Conservation (phyloP, 2,329 filamentous ascomycete species). For the Helminthosporium solani region DNA sequence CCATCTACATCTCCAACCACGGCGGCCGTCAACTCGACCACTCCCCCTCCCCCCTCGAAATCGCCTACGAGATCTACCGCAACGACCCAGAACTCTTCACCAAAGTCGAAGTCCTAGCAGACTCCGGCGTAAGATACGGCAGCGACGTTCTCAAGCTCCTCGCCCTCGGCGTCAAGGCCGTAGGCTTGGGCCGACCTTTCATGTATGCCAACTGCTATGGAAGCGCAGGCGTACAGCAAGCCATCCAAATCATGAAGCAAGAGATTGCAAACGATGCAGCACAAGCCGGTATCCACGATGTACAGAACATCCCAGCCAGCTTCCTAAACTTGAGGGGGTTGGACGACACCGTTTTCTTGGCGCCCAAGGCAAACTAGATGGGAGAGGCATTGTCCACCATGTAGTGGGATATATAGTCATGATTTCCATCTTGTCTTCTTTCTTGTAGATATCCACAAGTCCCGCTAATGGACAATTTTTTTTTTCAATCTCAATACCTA, state of each 20-base stretch:
- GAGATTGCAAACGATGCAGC: conserved; percentile 41
- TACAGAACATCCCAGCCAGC: conserved; percentile 13
- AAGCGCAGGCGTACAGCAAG: conserved; percentile 60
- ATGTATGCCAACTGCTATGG: conserved; percentile 57
- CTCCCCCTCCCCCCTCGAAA: conserved; percentile 65
- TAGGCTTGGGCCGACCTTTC: conserved; percentile 48
- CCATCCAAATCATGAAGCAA: conserved; percentile 50
- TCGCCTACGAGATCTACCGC: conserved; percentile 71
- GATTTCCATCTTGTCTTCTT: background rate
- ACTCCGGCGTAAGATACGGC: conserved; percentile 35
- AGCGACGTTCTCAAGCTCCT: conserved; percentile 34
- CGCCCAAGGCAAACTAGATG: background rate
- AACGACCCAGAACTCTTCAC: conserved; percentile 32
- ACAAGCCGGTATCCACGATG: conserved; percentile 14
- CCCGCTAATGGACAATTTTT: too few relatives aligned
- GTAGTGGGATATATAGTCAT: background rate
- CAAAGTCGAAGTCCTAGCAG: conserved; percentile 35
- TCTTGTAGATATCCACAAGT: too few relatives aligned
- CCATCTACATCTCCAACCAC: conserved; percentile 39
- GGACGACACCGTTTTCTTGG: conserved; percentile 1
- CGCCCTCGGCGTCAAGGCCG: conserved; percentile 33
- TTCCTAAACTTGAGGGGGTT: conserved; percentile 1
- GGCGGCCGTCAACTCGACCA: conserved; percentile 40
- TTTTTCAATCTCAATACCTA: background rate
- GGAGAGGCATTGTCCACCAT: background rate